Base-by-base conservation (phyloP, 441 rosid species). In the Codiaeum variegatum region DNA sequence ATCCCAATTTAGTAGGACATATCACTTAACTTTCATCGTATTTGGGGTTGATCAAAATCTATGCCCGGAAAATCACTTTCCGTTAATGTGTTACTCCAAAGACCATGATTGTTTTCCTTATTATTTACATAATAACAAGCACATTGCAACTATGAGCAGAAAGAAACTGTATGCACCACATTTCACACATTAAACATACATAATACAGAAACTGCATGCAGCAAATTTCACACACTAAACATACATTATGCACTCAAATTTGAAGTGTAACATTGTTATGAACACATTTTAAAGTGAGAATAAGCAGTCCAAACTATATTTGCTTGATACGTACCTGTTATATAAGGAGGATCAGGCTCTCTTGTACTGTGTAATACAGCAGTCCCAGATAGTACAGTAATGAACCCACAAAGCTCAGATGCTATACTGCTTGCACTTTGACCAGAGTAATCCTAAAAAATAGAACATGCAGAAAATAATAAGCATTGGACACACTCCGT, bases 321-420 rank as follows among this genome's bases (percentile, higher is more conserved):
- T 32, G n/a, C 32, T 8, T 19, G 67, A 51, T 68, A 12, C 2
- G 56, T 84, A 87, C 90, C 90, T 82, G 90, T 75, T 36, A 80
- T 66, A 42, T 73, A 71, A 55, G 81, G 88, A 46, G 81, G 81
- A 71, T 84, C 90, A 55, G 86, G 85, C 15, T 88, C 89, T 80
- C 87, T 81, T 0, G 91, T 88, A 63, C 83, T 83, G 65, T 88
- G 91, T 70, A 88, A 71, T 8, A 88, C 85, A 56, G 80, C 62
- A 67, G 91, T 88, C 55, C 91, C 90, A 60, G 91, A 88, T 71
- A 88, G 73, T 67, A 88, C 88, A 5, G 91, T 88, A 60, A 86
- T 64, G 75, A 88, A 88, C 36, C 91, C 91, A 75, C 91, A 88
- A 64, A 88, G 90, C 62, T 80, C 91, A 3, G 91, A 88, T 29